These are phyloP conservation scores for Diplodia intermedia DNA, from an alignment of 2,329 filamentous ascomycete genomes.

Conservation along the genomic window DNA sequence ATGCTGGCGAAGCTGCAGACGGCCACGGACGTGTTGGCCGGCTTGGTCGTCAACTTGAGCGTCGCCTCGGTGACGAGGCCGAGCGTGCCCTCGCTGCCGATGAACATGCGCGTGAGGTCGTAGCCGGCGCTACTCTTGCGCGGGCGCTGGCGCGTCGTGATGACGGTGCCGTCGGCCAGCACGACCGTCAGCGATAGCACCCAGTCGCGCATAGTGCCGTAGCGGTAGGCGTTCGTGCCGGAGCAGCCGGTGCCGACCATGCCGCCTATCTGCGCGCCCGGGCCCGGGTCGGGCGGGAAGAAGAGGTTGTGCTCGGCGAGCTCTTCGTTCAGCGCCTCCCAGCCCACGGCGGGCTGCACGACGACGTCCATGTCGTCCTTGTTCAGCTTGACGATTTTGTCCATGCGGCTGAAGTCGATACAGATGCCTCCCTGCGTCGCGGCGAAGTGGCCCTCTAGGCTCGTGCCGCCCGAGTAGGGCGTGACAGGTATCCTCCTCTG, in stretches of 20 bases:
- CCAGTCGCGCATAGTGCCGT: constrained; percentile 96
- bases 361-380: constrained; percentile 69
- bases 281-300: constrained; percentile 90
- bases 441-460: constrained; percentile 86
- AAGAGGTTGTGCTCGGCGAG: constrained; percentile 76
- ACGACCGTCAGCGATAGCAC: constrained; percentile 87
- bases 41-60: constrained; percentile 82
- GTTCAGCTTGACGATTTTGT: constrained; percentile 78
- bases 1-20: constrained; percentile 71
- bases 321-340: constrained; percentile 83
- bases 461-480: constrained; percentile 86
- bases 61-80: constrained; percentile 91
- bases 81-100: constrained; percentile 90
- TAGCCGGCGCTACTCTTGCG: constrained; percentile 92
- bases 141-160: constrained; percentile 87
- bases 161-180: constrained; percentile 84
- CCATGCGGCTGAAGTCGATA: constrained; percentile 86
- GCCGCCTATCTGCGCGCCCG: constrained; percentile 89
- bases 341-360: constrained; percentile 73
- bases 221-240: constrained; percentile 89
- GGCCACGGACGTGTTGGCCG: constrained; percentile 80
- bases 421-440: constrained; percentile 83
- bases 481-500: constrained; percentile 81
- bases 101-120: constrained; percentile 86
- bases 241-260: constrained; percentile 80